Evolutionary conservation across 176 grass and related monocot species (phyloP).

Genomic region (Tuctoria greenei): DNA sequence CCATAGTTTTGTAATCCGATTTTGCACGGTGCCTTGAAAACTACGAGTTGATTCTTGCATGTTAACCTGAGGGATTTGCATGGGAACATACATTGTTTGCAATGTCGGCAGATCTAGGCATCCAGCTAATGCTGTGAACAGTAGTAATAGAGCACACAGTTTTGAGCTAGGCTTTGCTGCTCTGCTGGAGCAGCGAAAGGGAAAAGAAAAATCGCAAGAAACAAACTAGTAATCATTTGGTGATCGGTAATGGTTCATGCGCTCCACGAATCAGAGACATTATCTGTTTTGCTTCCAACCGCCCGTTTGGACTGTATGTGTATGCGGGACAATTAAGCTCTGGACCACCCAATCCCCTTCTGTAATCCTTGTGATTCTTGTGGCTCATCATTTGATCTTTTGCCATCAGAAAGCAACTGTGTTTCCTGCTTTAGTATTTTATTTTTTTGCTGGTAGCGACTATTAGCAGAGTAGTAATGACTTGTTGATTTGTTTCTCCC

Average conservation of each 20-base stretch:
- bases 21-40: neutral
- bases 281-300: slow-evolving; percentile 30
- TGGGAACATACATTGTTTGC: neutral
- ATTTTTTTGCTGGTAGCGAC: neutral
- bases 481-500: neutral
- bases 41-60: neutral
- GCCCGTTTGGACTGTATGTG: neutral
- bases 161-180: neutral
- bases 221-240: slow-evolving; percentile 26
- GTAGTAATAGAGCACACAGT: neutral
- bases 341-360: slow-evolving; percentile 48
- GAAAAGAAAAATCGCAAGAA: slow-evolving; percentile 1
- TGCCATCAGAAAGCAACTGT: neutral
- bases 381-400: neutral
- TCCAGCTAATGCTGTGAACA: neutral
- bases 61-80: neutral
- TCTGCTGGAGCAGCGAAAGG: neutral
- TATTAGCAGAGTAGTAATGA: neutral
- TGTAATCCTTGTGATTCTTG: slow-evolving; percentile 16
- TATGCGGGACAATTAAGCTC: slow-evolving; percentile 10
- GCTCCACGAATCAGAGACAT: neutral
- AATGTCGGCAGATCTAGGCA: slow-evolving; percentile 31
- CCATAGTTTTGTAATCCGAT: neutral
- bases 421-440: slow-evolving; percentile 1
- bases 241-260: slow-evolving; percentile 36